Percentiles rank a stretch among this genome's conserved stretches.
These are phyloP conservation scores for Debaryomyces tyrocola DNA, from an alignment of 805 yeast species.

Conservation along the genomic window DNA sequence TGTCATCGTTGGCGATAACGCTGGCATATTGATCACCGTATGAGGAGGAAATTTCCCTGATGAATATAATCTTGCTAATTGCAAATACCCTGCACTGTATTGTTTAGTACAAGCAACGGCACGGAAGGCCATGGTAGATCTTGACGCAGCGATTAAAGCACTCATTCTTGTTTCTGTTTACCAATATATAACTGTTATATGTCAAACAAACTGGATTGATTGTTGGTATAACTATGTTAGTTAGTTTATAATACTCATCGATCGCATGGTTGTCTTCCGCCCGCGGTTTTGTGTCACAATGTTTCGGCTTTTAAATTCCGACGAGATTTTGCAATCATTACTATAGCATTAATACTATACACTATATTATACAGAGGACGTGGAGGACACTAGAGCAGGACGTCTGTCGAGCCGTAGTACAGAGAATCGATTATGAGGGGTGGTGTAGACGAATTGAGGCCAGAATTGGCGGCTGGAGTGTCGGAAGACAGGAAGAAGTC, in stretches of 20 bases:
- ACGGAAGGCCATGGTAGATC: slow-evolving; percentile 26
- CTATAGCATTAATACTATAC: neutral
- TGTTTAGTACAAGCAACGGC: slow-evolving; percentile 16
- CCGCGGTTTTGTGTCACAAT: slow-evolving; percentile 9
- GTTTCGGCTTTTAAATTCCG: slow-evolving; percentile 24
- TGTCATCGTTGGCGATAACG: slow-evolving; percentile 99
- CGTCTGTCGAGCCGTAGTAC: slow-evolving; percentile 5
- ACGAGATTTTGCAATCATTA: neutral
- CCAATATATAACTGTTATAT: neutral
- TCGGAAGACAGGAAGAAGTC: slow-evolving; percentile 12
- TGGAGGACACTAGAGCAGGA: slow-evolving; percentile 1
- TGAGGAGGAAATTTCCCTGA: slow-evolving; percentile 70
- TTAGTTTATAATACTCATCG: slow-evolving; percentile 4
- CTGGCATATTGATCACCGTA: slow-evolving; percentile 94
- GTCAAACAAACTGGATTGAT: neutral
- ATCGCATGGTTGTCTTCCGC: slow-evolving; percentile 32
- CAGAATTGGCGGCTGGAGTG: neutral
- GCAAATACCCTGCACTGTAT: slow-evolving; percentile 20
- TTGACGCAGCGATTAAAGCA: slow-evolving; percentile 36
- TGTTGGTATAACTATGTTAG: too few relatives aligned
- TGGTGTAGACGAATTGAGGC: neutral
- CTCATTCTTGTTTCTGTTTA: slow-evolving; percentile 21
- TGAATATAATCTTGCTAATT: slow-evolving; percentile 41
- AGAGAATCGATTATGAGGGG: slow-evolving; percentile 1
- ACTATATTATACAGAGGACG: neutral